Base-by-base conservation (phyloP, 257 asterid species). In the Solanum corneliomulleri region DNA sequence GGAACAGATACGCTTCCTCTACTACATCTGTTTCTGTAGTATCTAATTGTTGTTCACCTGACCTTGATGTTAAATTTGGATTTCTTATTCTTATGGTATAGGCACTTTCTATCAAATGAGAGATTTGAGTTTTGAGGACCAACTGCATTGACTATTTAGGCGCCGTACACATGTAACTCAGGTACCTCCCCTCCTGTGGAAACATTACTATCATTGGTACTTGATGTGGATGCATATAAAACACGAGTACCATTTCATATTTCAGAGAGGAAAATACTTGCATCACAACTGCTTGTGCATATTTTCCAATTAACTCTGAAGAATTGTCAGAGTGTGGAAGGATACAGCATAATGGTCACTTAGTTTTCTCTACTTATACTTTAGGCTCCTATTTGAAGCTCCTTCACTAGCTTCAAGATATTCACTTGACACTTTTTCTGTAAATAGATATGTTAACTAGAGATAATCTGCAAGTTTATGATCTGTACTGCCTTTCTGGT, bases 91-190 rank as follows among this genome's bases (percentile, higher is more conserved):
- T 29, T 49, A 42, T 33, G 76, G 78, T 58, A 35, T 87, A 95
- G 99, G 96, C 95, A 94, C 89, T 91, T 95, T 78, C 91, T 97
- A 88, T 86, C 92, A 86, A 95, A 94, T 92, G 98, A 94, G 64
- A 95, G 93, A 87, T 88, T 96, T 95, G 64, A 95, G 93, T 86
- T 86, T 96, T 95, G 62, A 93, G 99, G 92, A 93, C 97, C 88
- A 97, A 97, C 86, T 97, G 98, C 91, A 90, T 95, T 64, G 99
- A 95, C 87, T 95, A 98, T 92, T 93, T 97, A 90, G 99, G 95
- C 93, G 95, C 93, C 97, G 99, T 37, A 97, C 99, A 78, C 94
- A 97, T 93, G 99, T 97, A 85, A 97, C 98, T 78, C 98, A 97
- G 97, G 99, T 95, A 66, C 37, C 74, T 66, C 27, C 74, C 20